A percentile compares a stretch with the other conserved stretches of the same genome.
Evolutionary conservation across 805 yeast genomes (phyloP).

Genomic region (Starmerella gropengiesseri): DNA sequence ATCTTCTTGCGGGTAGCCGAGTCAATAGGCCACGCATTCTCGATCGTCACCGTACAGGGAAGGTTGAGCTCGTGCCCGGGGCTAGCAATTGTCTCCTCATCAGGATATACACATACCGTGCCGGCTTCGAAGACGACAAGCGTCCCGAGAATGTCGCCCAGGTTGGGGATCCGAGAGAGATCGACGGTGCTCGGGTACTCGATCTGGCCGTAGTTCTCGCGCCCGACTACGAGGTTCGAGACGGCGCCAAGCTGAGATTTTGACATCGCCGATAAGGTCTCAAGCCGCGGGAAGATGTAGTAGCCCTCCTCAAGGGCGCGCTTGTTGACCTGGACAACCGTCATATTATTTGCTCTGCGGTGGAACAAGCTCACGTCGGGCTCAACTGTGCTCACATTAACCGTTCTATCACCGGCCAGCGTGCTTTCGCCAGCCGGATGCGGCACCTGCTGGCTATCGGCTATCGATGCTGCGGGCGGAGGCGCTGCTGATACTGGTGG

Average conservation of each 20-base stretch:
- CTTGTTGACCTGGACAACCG: slow-evolving; percentile 22
- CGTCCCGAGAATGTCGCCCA: slow-evolving; percentile 54
- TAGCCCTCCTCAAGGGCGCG: slow-evolving; percentile 42
- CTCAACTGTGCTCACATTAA: neutral
- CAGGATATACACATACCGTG: slow-evolving; percentile 60
- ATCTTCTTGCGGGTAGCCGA: slow-evolving; percentile 44
- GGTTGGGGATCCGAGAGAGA: slow-evolving; percentile 48
- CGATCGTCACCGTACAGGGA: slow-evolving; percentile 60
- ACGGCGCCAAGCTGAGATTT: slow-evolving; percentile 51
- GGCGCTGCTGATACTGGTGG: slow-evolving; percentile 15
- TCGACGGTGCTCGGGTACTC: slow-evolving; percentile 70
- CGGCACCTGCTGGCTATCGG: neutral
- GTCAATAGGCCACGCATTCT: slow-evolving; percentile 63
- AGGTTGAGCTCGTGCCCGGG: slow-evolving; percentile 69
- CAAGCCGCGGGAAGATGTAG: slow-evolving; percentile 65
- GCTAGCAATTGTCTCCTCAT: slow-evolving; percentile 43
- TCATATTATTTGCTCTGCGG: slow-evolving; percentile 16
- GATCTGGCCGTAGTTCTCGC: slow-evolving; percentile 57
- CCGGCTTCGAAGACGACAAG: slow-evolving; percentile 51
- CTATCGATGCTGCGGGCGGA: slow-evolving; percentile 5
- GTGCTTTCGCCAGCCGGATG: slow-evolving; percentile 1
- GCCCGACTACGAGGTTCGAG: slow-evolving; percentile 56
- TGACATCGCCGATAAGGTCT: slow-evolving; percentile 45
- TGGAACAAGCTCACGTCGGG: slow-evolving; percentile 16
- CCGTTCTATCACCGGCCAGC: neutral